Conservation (phyloP, 2,329 filamentous ascomycete species). For the Aspergillus fructus region DNA sequence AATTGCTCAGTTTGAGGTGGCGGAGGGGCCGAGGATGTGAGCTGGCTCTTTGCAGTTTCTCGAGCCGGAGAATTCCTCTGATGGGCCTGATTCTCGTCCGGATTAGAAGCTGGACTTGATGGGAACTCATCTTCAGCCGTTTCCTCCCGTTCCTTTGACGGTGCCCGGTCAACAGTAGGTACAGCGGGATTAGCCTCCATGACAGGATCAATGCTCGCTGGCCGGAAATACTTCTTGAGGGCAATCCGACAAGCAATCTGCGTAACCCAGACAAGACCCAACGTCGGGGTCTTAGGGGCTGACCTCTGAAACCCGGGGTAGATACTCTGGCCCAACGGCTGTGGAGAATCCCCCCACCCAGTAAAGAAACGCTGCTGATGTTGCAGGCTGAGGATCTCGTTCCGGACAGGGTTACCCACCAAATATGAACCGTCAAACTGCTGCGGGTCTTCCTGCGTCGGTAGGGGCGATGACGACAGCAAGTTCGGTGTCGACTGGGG, state of each 20-base stretch:
- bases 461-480: constrained; percentile 28
- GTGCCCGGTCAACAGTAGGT: not conserved
- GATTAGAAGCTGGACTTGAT: not conserved
- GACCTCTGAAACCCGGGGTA: constrained; percentile 8
- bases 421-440: constrained; percentile 34
- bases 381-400: constrained; percentile 68
- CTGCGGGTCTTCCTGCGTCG: constrained; percentile 26
- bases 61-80: not conserved
- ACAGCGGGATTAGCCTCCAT: not conserved
- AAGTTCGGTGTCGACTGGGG: constrained; percentile 27
- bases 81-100: not conserved
- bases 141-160: not conserved
- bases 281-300: constrained; percentile 73
- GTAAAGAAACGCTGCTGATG: constrained; percentile 95
- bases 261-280: constrained; percentile 88
- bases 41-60: not conserved
- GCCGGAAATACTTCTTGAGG: constrained; percentile 69
- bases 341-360: constrained; percentile 77
- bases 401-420: constrained; percentile 38
- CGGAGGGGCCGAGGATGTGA: not conserved
- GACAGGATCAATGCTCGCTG: constrained; percentile 16
- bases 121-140: not conserved
- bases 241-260: constrained; percentile 82
- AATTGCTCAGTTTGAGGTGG: constrained; percentile 1
- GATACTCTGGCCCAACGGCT: constrained; percentile 17